Conservation (phyloP, 176 grass and related monocot genomes). For the Canna indica region DNA sequence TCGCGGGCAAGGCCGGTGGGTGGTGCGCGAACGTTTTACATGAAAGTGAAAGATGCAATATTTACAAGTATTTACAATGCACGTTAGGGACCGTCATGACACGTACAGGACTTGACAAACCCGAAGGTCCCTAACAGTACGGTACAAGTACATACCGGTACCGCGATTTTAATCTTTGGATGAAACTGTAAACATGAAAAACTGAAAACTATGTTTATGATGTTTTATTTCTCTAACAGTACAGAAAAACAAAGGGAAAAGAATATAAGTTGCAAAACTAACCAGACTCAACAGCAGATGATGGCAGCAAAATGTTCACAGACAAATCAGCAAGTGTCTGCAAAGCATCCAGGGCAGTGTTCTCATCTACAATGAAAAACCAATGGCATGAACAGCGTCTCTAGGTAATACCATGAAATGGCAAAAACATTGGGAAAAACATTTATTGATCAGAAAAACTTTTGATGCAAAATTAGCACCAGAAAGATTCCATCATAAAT, state of each 20-base stretch:
- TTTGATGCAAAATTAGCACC: neutral
- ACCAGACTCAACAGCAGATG: conserved; percentile 72
- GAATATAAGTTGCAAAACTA: conserved; percentile 25
- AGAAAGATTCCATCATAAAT: neutral
- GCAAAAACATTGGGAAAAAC: neutral
- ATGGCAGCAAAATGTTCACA: conserved; percentile 83
- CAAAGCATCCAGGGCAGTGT: conserved; percentile 61
- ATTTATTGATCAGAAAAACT: neutral
- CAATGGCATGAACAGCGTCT: neutral
- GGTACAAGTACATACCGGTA: too few species aligned
- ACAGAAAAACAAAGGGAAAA: conserved; percentile 1
- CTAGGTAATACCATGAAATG: neutral
- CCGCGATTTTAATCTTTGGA: too few species aligned
- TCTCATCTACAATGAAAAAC: conserved; percentile 55
- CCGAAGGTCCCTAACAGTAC: too few species aligned
- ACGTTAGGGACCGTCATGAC: too few species aligned
- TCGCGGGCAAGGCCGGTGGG: too few species aligned
- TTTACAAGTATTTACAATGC: too few species aligned
- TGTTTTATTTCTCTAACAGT: neutral
- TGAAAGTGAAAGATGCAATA: too few species aligned
- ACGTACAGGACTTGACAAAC: too few species aligned
- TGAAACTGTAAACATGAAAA: neutral
- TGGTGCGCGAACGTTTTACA: too few species aligned
- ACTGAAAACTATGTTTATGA: too few species aligned
- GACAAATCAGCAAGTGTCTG: conserved; percentile 91